Evolutionary conservation across 176 grass and related monocot species (phyloP), one percentile per base, ranked within the genome.

Genomic region (Phoenix roebelenii): DNA sequence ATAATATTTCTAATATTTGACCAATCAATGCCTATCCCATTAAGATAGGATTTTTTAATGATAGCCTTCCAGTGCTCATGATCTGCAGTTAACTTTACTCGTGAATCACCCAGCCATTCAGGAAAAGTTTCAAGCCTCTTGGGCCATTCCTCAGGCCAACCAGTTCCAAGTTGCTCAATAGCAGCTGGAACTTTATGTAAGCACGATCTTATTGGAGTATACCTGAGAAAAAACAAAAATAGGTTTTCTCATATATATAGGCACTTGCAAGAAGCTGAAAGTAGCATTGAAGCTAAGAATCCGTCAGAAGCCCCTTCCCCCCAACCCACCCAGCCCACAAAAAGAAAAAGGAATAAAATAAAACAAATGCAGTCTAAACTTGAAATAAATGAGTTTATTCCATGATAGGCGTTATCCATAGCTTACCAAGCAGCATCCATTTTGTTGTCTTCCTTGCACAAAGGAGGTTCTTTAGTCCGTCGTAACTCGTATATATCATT

Each of bases 141-240:
- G 25, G 87, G 92, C 92, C 92, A 97, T 15, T 97, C 87, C 57
- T 84, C 86, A 59, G 92, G 92, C 92, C 92, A 97, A 24, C 88
- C 87, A 64, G 80, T 91, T 19, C 87, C 92, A 67, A 83, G 79
- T 78, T 88, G 81, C 78, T 97, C 92, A 17, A 97, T 91, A 66
- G 83, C 75, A 56, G 77, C 76, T 60, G 92, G 83, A 66, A 85
- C 78, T 76, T 87, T 97, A 50, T 91, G 92, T 55, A 97, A 66
- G 51, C 92, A 97, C 69, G 82, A 68, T 70, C 71, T 84, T 74
- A 97, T 85, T 25, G 57, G 63, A 58, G 75, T 88, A 65, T 97
- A 88, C 92, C 92, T 97, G 64, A 59, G 74, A 58, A 48, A 52
- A 75, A 54, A 16, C 19, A 53, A 32, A 64, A 66, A 60, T 18